phyloP scores from a whole-genome alignment of 768 basidiomycete species.

The Naematelia encephala region DNA sequence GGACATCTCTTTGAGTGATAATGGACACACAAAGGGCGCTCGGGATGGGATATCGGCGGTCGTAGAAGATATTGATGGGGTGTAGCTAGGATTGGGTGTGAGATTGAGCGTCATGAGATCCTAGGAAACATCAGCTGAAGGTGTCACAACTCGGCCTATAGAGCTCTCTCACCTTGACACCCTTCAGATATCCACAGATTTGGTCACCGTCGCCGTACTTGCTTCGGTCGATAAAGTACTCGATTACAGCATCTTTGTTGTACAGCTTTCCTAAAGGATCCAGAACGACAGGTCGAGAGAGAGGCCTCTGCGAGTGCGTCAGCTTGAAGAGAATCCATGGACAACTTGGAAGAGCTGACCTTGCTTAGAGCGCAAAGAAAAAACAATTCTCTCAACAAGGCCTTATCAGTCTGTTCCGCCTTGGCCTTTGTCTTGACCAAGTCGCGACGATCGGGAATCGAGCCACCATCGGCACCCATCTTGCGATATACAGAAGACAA shows the following conservation, averaged over 20 bases:
- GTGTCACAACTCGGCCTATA: not conserved
- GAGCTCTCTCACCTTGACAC: conserved; percentile 67
- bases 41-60: conserved; percentile 50
- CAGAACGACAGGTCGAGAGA: conserved; percentile 84
- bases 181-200: conserved; percentile 88
- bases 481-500: too few species aligned
- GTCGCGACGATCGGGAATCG: conserved; percentile 52
- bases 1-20: conserved; percentile 92
- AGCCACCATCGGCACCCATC: conserved; percentile 48
- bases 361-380: conserved; percentile 93
- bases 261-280: conserved; percentile 91
- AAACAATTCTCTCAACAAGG: conserved; percentile 82
- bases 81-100: conserved; percentile 66
- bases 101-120: conserved; percentile 80
- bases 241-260: conserved; percentile 90
- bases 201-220: conserved; percentile 85
- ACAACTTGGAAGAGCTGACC: conserved; percentile 54
- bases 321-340: not conserved
- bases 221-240: conserved; percentile 77
- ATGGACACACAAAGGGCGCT: conserved; percentile 81
- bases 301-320: conserved; percentile 59
- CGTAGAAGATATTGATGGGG: conserved; percentile 49
- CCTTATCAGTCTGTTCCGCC: conserved; percentile 85
- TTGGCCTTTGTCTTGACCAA: conserved; percentile 54
- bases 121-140: conserved; percentile 52